These are phyloP conservation scores for Hanseniaspora pseudoguilliermondii DNA, from an alignment of 805 yeast species.

Conservation along the genomic window DNA sequence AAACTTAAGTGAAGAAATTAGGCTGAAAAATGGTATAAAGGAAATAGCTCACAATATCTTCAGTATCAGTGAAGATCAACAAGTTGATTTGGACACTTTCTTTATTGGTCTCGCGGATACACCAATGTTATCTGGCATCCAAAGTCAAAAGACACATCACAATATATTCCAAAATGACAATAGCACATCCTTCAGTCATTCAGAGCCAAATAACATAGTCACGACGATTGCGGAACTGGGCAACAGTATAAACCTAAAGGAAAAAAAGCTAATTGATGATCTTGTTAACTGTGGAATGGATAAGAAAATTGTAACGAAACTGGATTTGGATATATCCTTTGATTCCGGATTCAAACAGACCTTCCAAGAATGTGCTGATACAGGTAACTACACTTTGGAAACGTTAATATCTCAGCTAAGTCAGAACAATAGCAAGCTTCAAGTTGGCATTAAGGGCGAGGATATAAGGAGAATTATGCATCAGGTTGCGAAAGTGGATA, in stretches of 20 bases:
- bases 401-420: background rate
- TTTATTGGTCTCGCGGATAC: constrained; percentile 11
- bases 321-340: background rate
- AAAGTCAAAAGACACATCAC: background rate
- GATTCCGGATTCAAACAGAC: background rate
- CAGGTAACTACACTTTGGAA: background rate
- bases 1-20: background rate
- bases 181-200: background rate
- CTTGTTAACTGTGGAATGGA: background rate
- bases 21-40: background rate
- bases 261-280: background rate
- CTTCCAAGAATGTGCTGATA: background rate
- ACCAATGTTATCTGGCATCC: constrained; percentile 5
- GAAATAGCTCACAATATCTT: constrained; percentile 2
- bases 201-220: constrained; percentile 3
- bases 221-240: constrained; percentile 12
- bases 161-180: background rate
- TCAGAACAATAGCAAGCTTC: constrained; percentile 1
- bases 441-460: background rate
- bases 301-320: constrained; percentile 1
- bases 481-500: background rate
- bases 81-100: background rate
- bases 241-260: constrained; percentile 8
- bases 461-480: background rate
- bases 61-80: background rate